A percentile compares a stretch with the other conserved stretches of the same genome.
These are phyloP conservation scores for Xylariaceae sp. DNA, from an alignment of 2,329 filamentous ascomycete species.

Conservation along the genomic window DNA sequence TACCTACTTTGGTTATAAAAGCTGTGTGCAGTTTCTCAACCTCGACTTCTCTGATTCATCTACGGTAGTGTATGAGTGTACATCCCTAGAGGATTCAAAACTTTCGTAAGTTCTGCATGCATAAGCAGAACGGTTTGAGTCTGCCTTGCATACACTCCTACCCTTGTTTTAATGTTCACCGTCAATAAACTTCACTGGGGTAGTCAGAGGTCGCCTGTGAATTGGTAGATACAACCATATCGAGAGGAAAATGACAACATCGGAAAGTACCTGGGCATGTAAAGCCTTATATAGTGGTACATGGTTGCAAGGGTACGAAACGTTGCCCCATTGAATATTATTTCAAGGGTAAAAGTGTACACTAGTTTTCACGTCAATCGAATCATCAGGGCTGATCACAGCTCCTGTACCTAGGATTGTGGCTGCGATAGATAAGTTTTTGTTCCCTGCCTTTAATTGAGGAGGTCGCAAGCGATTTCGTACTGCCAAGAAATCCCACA, in stretches of 20 bases:
- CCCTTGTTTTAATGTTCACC: too few relatives aligned
- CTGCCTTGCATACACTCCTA: constrained; percentile 5
- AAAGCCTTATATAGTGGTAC: too few relatives aligned
- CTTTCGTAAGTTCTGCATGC: constrained; percentile 5
- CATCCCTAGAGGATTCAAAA: constrained; percentile 14
- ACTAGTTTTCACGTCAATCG: constrained; percentile 11
- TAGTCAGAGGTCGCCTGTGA: too few relatives aligned
- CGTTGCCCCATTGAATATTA: too few relatives aligned
- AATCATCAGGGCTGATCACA: constrained; percentile 4
- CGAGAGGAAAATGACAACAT: too few relatives aligned
- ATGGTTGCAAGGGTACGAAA: too few relatives aligned
- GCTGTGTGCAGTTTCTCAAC: constrained; percentile 3
- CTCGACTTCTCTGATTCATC: constrained; percentile 4
- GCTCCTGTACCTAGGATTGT: constrained; percentile 18
- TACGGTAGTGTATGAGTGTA: constrained; percentile 8
- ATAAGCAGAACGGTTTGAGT: constrained; percentile 9
- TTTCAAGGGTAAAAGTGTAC: too few relatives aligned
- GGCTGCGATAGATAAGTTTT: constrained; percentile 11
- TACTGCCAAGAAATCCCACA: constrained; percentile 16
- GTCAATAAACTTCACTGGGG: too few relatives aligned
- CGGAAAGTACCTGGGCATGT: too few relatives aligned
- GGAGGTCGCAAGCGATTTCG: constrained; percentile 8
- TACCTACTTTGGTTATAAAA: constrained; percentile 16
- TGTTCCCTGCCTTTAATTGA: constrained; percentile 14
- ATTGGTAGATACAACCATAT: too few relatives aligned